These are phyloP conservation scores for Lagenidium sp. DNA, from an alignment of 352 stramenopile species.

Conservation along the genomic window DNA sequence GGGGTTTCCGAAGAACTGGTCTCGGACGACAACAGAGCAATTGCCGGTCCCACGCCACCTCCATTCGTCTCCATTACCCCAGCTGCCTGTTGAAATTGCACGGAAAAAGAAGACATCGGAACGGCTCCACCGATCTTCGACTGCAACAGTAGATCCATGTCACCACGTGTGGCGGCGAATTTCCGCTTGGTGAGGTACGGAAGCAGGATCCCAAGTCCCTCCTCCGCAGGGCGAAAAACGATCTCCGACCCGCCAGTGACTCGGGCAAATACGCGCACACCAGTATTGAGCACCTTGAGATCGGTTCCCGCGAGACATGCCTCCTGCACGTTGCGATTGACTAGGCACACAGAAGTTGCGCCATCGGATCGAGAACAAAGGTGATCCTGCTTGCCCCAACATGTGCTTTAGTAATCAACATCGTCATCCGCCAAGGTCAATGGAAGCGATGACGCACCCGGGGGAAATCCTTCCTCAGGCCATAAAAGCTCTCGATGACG, in stretches of 20 bases:
- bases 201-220: slow-evolving; percentile 63
- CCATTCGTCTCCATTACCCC: slow-evolving; percentile 14
- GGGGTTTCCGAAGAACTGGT: not conserved
- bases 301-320: slow-evolving; percentile 47
- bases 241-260: slow-evolving; percentile 31
- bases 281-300: slow-evolving; percentile 79
- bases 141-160: slow-evolving; percentile 18
- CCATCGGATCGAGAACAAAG: slow-evolving; percentile 58
- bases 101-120: slow-evolving; percentile 25
- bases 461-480: slow-evolving; percentile 44
- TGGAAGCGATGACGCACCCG: slow-evolving; percentile 18
- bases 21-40: slow-evolving; percentile 13
- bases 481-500: slow-evolving; percentile 55
- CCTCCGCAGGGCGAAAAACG: slow-evolving; percentile 72
- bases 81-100: slow-evolving; percentile 18
- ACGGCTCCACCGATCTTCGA: slow-evolving; percentile 15
- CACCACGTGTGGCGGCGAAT: slow-evolving; percentile 13
- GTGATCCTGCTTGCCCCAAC: slow-evolving; percentile 22
- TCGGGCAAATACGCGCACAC: slow-evolving; percentile 82
- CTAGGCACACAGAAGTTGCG: slow-evolving; percentile 52
- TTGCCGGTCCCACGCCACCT: slow-evolving; percentile 36
- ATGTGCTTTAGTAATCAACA: not conserved
- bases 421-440: not conserved
- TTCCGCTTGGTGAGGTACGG: slow-evolving; percentile 79
- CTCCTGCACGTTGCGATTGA: slow-evolving; percentile 37